phyloP scores from a whole-genome alignment of 768 basidiomycete species.

The Phlegmacium glaucopus region DNA sequence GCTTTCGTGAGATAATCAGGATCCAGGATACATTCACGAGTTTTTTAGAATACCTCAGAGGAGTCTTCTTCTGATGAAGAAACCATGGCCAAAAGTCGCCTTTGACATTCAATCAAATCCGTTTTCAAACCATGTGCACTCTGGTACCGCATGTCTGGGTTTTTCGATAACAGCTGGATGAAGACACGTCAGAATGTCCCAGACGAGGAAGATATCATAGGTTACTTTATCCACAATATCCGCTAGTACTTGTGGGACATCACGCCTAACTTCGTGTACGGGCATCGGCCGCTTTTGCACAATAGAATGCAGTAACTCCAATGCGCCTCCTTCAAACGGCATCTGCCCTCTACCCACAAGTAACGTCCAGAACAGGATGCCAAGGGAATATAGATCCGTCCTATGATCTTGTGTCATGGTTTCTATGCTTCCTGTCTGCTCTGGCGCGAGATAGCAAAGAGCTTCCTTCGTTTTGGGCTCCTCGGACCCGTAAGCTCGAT shows the following conservation, averaged over 20 bases:
- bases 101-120: constrained; percentile 68
- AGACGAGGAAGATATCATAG: not conserved
- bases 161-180: constrained; percentile 59
- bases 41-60: constrained; percentile 38
- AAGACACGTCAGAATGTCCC: constrained; percentile 4
- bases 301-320: constrained; percentile 68
- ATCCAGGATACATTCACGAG: constrained; percentile 4
- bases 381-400: constrained; percentile 73
- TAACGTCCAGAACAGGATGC: constrained; percentile 71
- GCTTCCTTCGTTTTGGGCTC: constrained; percentile 74
- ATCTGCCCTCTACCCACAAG: constrained; percentile 67
- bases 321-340: constrained; percentile 56
- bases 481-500: constrained; percentile 54
- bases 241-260: constrained; percentile 69
- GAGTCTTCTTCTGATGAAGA: constrained; percentile 55
- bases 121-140: constrained; percentile 66
- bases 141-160: constrained; percentile 66
- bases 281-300: constrained; percentile 73
- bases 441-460: constrained; percentile 70
- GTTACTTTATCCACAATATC: constrained; percentile 65
- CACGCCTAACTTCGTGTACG: constrained; percentile 70
- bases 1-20: constrained; percentile 31
- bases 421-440: constrained; percentile 73
- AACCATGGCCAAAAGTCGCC: constrained; percentile 56
- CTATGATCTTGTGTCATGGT: constrained; percentile 69